These are phyloP conservation scores for Grigorovia jiainica DNA, from an alignment of 805 yeast genomes.

Conservation along the genomic window DNA sequence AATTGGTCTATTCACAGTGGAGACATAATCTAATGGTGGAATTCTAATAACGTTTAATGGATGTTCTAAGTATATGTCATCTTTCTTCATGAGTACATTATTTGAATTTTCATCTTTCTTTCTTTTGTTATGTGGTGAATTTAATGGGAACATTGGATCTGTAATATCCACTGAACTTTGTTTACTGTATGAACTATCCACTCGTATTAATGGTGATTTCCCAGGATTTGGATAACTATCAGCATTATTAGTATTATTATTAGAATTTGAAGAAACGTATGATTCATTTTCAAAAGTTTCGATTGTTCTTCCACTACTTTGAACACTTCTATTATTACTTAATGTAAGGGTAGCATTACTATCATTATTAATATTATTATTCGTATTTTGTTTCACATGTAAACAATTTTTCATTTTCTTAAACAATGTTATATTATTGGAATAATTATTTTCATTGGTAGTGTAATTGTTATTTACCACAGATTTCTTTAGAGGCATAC, in stretches of 20 bases:
- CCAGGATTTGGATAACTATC: background rate
- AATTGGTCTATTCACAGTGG: conserved; percentile 55
- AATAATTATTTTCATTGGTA: background rate
- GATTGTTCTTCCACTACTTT: too few species aligned
- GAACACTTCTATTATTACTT: background rate
- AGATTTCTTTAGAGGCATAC: too few species aligned
- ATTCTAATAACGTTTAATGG: conserved; percentile 32
- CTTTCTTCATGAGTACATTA: background rate
- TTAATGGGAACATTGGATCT: conserved; percentile 1
- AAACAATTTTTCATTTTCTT: conserved; percentile 4
- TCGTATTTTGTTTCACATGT: background rate
- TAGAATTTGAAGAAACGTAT: background rate
- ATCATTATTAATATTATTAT: background rate
- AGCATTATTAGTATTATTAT: background rate
- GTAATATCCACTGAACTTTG: conserved; percentile 1
- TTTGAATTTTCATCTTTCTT: background rate
- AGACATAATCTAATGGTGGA: conserved; percentile 31
- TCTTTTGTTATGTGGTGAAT: background rate
- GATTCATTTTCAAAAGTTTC: background rate
- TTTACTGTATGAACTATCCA: background rate
- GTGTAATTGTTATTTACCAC: background rate
- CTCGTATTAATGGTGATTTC: background rate
- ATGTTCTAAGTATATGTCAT: conserved; percentile 19
- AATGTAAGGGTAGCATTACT: background rate
- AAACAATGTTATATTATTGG: conserved; percentile 1